Base-by-base conservation (phyloP, 352 stramenopile species). In the Phytophthora citrophthora region DNA sequence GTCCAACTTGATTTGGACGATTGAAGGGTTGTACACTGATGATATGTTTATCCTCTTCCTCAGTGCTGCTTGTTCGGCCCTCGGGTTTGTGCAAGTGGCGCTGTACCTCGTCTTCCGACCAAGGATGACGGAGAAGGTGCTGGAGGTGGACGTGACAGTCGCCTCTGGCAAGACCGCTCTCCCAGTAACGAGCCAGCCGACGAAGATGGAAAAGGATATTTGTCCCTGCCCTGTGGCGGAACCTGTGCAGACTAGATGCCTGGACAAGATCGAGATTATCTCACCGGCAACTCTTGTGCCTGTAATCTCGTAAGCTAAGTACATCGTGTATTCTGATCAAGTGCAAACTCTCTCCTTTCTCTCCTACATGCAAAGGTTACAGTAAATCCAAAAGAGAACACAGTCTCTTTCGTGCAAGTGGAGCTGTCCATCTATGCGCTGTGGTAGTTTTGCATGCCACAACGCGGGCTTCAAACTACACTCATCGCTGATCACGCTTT, bases 1-100 rank as follows among this genome's bases (percentile, higher is more conserved):
- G 1, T 68, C 62, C 61, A 79, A 77, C 39, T 44, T 54, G 23
- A 62, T 81, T 34, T 81, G 73, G 73, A 62, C 58, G 12, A 34
- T 73, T 39, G 64, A 72, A 27, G 73, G 61, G 9, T 16, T 75
- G 4, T 51, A 74, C 43, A 58, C 43, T 18, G 40, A 63, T 0
- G 62, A 70, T 32, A 48, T 65, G 54, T 67, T 68, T 18, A 65
- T 70, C 13, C 53, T 74, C 29, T 23, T 68, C 29, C 53, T 70
- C 41, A 63, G 54, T 34, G 53, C 46, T 20, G 61, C 54, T n/a
- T 70, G 54, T 16, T 59, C 56, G 13, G 26, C 57, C 4, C 32
- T 68, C 18, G 57, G 48, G 10, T 54, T 72, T n/a, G 41, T 67
- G 1, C 66, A 74, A 26, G 66, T 74, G n/a, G 51, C 34, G 26